A percentile compares a stretch with the other conserved stretches of the same genome.
These are phyloP conservation scores for Helicocarpus griseus DNA, from an alignment of 2,329 filamentous ascomycete species.

Conservation along the genomic window DNA sequence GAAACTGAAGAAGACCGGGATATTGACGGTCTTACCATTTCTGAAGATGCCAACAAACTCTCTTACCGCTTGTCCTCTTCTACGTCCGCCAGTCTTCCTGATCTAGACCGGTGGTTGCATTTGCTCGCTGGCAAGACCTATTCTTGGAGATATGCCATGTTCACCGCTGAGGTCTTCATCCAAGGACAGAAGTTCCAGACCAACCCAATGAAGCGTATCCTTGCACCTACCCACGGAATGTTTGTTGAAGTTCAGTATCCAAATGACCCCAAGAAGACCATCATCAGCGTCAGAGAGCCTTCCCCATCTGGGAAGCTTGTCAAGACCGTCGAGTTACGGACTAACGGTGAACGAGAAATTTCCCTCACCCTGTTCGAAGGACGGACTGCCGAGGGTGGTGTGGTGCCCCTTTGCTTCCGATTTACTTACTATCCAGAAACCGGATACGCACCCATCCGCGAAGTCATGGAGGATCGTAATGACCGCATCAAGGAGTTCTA, in stretches of 20 bases:
- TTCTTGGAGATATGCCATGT: constrained; percentile 90
- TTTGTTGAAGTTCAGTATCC: constrained; percentile 80
- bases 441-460: constrained; percentile 92
- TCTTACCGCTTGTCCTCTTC: constrained; percentile 74
- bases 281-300: constrained; percentile 80
- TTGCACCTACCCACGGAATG: constrained; percentile 75
- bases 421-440: constrained; percentile 93
- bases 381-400: constrained; percentile 71
- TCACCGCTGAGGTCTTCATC: constrained; percentile 85
- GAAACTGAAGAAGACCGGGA: constrained; percentile 64
- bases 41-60: constrained; percentile 67
- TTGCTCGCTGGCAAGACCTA: constrained; percentile 76
- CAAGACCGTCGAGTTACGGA: constrained; percentile 77
- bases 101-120: constrained; percentile 73
- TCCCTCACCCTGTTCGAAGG: constrained; percentile 86
- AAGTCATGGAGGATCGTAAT: constrained; percentile 93
- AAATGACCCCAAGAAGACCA: constrained; percentile 71
- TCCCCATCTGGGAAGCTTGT: constrained; percentile 76
- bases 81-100: constrained; percentile 63
- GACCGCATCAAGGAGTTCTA: constrained; percentile 99
- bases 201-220: constrained; percentile 87
- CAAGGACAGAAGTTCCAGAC: constrained; percentile 96
- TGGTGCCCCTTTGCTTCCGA: constrained; percentile 72
- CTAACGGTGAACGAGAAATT: constrained; percentile 68
- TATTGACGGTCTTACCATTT: constrained; percentile 76